phyloP scores from a whole-genome alignment of 768 basidiomycete species.

The Leucogyrophana mollusca region DNA sequence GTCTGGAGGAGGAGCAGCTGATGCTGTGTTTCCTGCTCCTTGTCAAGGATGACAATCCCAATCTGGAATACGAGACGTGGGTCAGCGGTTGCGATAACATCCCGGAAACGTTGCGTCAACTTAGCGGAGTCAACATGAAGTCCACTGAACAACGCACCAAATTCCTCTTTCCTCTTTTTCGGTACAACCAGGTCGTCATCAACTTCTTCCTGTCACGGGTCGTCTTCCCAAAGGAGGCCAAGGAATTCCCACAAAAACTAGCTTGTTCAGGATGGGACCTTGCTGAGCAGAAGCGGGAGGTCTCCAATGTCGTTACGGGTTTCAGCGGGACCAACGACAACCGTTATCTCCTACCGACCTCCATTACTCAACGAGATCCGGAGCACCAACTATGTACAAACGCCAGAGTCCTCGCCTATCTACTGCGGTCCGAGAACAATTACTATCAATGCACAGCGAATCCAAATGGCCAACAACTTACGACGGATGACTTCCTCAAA shows the following conservation, averaged over 20 bases:
- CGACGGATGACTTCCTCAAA: conserved; percentile 18
- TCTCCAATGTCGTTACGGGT: conserved; percentile 36
- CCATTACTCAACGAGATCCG: conserved; percentile 34
- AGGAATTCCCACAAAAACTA: conserved; percentile 34
- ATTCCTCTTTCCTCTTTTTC: conserved; percentile 26
- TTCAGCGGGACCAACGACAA: conserved; percentile 61
- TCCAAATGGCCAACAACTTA: conserved; percentile 14
- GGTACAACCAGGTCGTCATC: conserved; percentile 25
- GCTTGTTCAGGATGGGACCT: conserved; percentile 38
- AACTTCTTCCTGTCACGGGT: conserved; percentile 36
- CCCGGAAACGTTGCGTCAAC: conserved; percentile 27
- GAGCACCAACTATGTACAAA: conserved; percentile 44
- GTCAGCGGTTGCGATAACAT: conserved; percentile 17
- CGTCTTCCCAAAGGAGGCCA: conserved; percentile 38
- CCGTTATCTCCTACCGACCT: conserved; percentile 32
- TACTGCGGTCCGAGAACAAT: conserved; percentile 23
- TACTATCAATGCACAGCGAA: conserved; percentile 14
- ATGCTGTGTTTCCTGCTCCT: conserved; percentile 26
- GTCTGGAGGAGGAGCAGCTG: conserved; percentile 30
- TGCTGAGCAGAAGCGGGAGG: conserved; percentile 21
- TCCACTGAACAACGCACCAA: conserved; percentile 31
- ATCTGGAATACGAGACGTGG: conserved; percentile 31
- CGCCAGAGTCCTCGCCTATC: conserved; percentile 34
- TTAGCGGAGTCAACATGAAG: conserved; percentile 42
- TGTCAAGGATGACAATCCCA: conserved; percentile 29